Base-by-base conservation (phyloP, 768 basidiomycete species). In the Mycena crocata region DNA sequence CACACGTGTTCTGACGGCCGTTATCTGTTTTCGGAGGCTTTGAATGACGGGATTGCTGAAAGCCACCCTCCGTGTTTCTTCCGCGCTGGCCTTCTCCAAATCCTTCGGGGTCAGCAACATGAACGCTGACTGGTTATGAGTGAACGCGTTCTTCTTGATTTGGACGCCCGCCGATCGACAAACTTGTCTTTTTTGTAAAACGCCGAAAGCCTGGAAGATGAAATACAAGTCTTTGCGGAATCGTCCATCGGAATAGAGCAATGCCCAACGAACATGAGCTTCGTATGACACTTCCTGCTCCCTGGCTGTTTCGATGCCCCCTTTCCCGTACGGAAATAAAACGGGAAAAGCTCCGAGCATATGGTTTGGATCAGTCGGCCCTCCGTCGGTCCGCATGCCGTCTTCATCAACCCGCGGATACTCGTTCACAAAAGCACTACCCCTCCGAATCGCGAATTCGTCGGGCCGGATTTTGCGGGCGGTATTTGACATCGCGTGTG, bases 261-360 rank as follows among this genome's bases (percentile, higher is more conserved):
- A 32, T 0, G 74, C 67, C 78, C 80, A 80, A 30, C 60, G 30
- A 5, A 71, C 67, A 39, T 81, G 81, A 10, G 46, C 48, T 45
- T 78, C 71, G 49, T 77, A 80, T 0, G 71, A 34, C 0, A 82
- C 73, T 2, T 66, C 37, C 0, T 35, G 26, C 13, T 37, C 24
- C 35, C 73, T 23, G 1, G 51, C 44, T 0, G 60, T 68, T 54
- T 82, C 80, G 44, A 81, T 72, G 0, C 79, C 79, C 0, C 81
- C 80, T 24, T 50, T 30, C 0, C 78, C 81, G 71, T 79, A 82
- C 2, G 80, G 79, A 60, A 79, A 82, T 4, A 80, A 15, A 17
- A 52, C 62, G 0, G 76, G 77, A 58, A 76, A 79, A 21, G 15
- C 15, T 17, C 74, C 76, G 10, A 77, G 64, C 0, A 78, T 49